These are phyloP conservation scores for Entomophthora muscae DNA, from an alignment of 371 early-diverging fungal genomes.

Conservation along the genomic window DNA sequence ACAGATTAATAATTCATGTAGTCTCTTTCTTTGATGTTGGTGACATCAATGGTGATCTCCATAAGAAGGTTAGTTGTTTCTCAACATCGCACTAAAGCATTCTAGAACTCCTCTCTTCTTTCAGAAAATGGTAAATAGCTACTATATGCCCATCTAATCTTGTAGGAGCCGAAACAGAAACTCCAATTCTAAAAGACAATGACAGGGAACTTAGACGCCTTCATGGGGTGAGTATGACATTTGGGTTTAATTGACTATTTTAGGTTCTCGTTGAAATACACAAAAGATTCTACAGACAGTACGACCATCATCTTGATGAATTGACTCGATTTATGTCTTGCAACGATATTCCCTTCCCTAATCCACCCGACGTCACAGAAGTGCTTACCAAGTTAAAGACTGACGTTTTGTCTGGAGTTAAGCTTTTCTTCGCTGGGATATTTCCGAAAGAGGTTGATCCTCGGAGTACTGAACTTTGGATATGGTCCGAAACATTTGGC, in stretches of 20 bases:
- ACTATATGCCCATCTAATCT: too few relatives aligned
- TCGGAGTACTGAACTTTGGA: constrained; percentile 45
- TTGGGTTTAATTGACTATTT: background rate
- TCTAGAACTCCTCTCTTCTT: too few relatives aligned
- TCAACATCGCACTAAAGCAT: too few relatives aligned
- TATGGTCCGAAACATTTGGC: constrained; percentile 46
- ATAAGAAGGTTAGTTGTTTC: too few relatives aligned
- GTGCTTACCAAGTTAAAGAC: constrained; percentile 18
- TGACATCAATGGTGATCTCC: constrained; percentile 62
- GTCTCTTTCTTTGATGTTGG: constrained; percentile 91
- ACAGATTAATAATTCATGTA: constrained; percentile 13
- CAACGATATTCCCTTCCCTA: background rate
- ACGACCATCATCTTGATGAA: constrained; percentile 12
- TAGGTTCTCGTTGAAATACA: constrained; percentile 35
- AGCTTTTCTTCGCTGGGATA: constrained; percentile 32
- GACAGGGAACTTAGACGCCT: background rate
- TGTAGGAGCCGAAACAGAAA: background rate
- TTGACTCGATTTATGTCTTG: constrained; percentile 5
- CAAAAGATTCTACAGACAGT: constrained; percentile 23
- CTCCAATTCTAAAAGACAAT: constrained; percentile 15
- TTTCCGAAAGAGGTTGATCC: constrained; percentile 28
- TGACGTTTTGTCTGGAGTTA: constrained; percentile 26
- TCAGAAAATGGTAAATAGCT: too few relatives aligned
- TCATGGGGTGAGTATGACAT: background rate
- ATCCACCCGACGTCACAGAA: constrained; percentile 11